phyloP scores from a whole-genome alignment of 75 land plant genomes.

The Selaginella tamariscina region DNA sequence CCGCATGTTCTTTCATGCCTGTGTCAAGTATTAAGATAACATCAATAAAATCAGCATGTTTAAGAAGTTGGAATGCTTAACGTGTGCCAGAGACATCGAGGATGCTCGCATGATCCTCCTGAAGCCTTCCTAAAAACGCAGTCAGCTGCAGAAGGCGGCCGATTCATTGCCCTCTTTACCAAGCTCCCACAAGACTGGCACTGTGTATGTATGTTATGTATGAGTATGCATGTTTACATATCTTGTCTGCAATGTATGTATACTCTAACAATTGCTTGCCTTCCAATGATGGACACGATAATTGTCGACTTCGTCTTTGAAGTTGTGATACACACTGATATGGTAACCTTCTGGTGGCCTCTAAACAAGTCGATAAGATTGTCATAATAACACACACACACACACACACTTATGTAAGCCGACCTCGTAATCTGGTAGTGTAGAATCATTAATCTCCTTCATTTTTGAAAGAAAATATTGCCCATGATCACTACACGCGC shows the following conservation, averaged over 20 bases:
- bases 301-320: conserved; percentile 24
- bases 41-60: conserved; percentile 6
- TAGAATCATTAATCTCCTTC: conserved; percentile 26
- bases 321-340: conserved; percentile 24
- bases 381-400: too few species aligned
- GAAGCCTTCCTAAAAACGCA: conserved; percentile 9
- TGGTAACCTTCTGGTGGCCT: conserved; percentile 33
- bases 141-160: conserved; percentile 32
- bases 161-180: conserved; percentile 26
- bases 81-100: conserved; percentile 31
- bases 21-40: too few species aligned
- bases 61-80: conserved; percentile 1
- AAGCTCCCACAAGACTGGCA: conserved; percentile 33
- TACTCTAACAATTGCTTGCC: conserved; percentile 19
- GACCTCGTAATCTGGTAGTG: conserved; percentile 29
- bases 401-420: not conserved
- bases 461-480: conserved; percentile 25
- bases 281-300: conserved; percentile 29
- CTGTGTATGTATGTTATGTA: too few species aligned
- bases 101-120: conserved; percentile 12
- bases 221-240: too few species aligned
- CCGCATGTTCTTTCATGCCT: conserved; percentile 24
- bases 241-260: too few species aligned
- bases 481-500: conserved; percentile 35
- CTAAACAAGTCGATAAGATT: too few species aligned